Percentiles rank a stretch among this genome's conserved stretches.
phyloP scores from a whole-genome alignment of 2,329 filamentous ascomycete genomes.

The Emydomyces testavorans region DNA sequence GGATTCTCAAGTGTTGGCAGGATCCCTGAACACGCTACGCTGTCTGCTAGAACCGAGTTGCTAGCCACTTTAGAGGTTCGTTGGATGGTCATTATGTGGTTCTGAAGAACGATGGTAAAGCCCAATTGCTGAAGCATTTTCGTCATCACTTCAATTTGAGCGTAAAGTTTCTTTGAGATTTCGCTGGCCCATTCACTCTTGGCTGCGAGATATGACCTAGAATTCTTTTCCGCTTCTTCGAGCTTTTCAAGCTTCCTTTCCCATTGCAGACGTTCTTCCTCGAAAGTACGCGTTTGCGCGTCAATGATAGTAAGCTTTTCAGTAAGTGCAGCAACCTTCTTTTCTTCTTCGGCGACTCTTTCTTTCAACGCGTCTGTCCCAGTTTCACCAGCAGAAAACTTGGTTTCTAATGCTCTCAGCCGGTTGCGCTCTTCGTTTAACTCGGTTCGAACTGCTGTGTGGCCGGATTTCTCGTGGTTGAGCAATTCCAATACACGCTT shows the following conservation, averaged over 20 bases:
- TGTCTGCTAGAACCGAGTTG: conserved; percentile 27
- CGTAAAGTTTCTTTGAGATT: conserved; percentile 69
- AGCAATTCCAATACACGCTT: conserved; percentile 46
- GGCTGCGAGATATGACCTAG: conserved; percentile 50
- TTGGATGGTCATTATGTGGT: conserved; percentile 61
- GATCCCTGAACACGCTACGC: conserved; percentile 26
- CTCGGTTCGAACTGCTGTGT: conserved; percentile 39
- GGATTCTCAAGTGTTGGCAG: conserved; percentile 46
- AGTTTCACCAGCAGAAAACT: conserved; percentile 71
- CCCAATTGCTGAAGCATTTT: conserved; percentile 77
- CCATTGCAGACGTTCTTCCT: conserved; percentile 60
- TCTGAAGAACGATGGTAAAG: conserved; percentile 65
- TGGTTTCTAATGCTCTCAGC: conserved; percentile 54
- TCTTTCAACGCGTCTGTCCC: conserved; percentile 69
- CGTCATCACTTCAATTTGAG: conserved; percentile 72
- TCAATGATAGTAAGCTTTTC: conserved; percentile 63
- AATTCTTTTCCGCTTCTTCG: conserved; percentile 25
- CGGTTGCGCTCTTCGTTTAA: conserved; percentile 58
- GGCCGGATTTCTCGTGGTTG: conserved; percentile 38
- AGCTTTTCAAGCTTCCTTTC: conserved; percentile 45
- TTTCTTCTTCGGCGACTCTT: conserved; percentile 64
- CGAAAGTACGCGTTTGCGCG: conserved; percentile 61
- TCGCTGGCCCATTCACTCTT: conserved; percentile 67
- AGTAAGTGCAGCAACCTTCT: conserved; percentile 53
- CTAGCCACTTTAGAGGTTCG: conserved; percentile 49